These are phyloP conservation scores for Yamadazyma sp. DNA, from an alignment of 1,139 yeast genomes.

Conservation along the genomic window DNA sequence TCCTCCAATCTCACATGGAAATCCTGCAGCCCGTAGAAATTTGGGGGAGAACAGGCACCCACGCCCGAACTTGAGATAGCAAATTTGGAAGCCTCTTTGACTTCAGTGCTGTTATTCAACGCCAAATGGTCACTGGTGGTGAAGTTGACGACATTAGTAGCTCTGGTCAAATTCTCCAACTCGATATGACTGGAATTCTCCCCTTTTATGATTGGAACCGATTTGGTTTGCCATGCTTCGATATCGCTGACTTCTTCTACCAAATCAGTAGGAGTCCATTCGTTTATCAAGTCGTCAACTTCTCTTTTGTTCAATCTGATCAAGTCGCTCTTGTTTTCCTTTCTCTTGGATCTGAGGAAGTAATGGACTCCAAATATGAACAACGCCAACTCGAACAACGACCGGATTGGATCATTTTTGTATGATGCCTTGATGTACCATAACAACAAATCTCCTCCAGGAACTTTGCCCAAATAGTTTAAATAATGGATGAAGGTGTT, in stretches of 20 bases:
- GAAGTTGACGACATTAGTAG: slow-evolving; percentile 52
- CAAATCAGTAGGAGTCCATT: slow-evolving; percentile 89
- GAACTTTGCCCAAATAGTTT: slow-evolving; percentile 47
- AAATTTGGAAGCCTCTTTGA: slow-evolving; percentile 57
- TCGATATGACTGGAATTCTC: slow-evolving; percentile 53
- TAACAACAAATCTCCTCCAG: slow-evolving; percentile 78
- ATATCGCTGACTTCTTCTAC: slow-evolving; percentile 52
- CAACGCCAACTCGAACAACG: slow-evolving; percentile 75
- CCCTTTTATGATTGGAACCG: slow-evolving; percentile 65
- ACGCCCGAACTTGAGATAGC: slow-evolving; percentile 79
- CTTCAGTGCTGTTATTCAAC: slow-evolving; percentile 46
- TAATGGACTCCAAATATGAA: slow-evolving; percentile 84
- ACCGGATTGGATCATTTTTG: slow-evolving; percentile 90
- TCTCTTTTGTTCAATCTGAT: slow-evolving; percentile 66
- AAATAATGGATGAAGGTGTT: slow-evolving; percentile 38
- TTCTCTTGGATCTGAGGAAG: slow-evolving; percentile 78
- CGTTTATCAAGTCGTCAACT: slow-evolving; percentile 79
- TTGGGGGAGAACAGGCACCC: slow-evolving; percentile 99
- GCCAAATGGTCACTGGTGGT: slow-evolving; percentile 64
- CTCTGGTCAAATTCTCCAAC: slow-evolving; percentile 18
- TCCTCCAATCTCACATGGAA: slow-evolving; percentile 82
- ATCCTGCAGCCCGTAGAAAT: slow-evolving; percentile 95
- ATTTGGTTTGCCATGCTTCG: slow-evolving; percentile 62
- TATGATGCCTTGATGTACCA: slow-evolving; percentile 86
- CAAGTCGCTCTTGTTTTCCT: slow-evolving; percentile 72